Evolutionary conservation across 805 yeast genomes (phyloP).

Genomic region (Suhomyces pyralidae): DNA sequence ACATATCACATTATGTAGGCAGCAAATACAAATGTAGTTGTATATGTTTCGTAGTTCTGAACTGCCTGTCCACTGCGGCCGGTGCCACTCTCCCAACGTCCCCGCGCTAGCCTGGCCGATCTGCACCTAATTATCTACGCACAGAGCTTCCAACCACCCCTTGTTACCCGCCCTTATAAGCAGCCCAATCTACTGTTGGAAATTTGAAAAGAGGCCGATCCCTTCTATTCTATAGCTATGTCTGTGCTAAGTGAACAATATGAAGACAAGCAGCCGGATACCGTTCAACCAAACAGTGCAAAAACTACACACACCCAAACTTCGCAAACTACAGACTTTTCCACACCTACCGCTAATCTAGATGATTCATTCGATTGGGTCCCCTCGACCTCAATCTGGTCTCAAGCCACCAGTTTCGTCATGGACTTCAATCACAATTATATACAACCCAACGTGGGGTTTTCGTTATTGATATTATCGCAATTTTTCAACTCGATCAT

Average conservation of each 20-base stretch:
- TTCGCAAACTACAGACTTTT: not conserved
- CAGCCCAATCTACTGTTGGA: not conserved
- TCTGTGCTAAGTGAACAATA: not conserved
- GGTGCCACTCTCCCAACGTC: too few relatives aligned
- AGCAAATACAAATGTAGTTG: too few relatives aligned
- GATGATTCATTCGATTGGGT: not conserved
- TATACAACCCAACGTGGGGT: conserved; percentile 47
- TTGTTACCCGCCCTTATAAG: not conserved
- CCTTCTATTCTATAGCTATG: not conserved
- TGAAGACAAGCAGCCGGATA: not conserved
- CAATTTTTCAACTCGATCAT: conserved; percentile 75
- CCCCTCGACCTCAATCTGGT: not conserved
- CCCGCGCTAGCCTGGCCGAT: not conserved
- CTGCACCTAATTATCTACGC: not conserved
- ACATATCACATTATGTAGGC: too few relatives aligned
- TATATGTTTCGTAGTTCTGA: too few relatives aligned
- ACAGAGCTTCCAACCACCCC: not conserved
- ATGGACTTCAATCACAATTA: conserved; percentile 1
- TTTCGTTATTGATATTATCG: conserved; percentile 54
- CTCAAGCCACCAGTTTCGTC: not conserved
- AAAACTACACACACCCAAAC: not conserved
- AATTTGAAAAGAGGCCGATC: not conserved
- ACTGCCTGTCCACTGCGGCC: too few relatives aligned
- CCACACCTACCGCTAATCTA: not conserved
- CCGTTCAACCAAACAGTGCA: not conserved